Base-by-base conservation (phyloP, 106 monocot genomes). In the Dendrobium nobile region DNA sequence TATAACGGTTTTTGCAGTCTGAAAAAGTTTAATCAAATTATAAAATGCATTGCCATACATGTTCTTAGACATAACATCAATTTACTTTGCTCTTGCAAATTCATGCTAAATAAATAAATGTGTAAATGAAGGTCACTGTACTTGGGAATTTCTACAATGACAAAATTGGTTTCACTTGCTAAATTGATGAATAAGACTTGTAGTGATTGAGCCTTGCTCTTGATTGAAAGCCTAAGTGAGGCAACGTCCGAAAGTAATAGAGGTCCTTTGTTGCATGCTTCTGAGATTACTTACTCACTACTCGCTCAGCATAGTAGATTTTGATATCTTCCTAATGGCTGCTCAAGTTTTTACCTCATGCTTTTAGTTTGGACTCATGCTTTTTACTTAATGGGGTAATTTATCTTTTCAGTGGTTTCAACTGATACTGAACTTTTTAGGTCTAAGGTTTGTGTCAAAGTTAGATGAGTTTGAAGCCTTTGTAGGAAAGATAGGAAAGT, bases 391-490 rank as follows among this genome's bases (percentile, higher is more conserved):
- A 18, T 27, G 15, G 24, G 76, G 26, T 26, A 41, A 51, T 48
- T 26, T 76, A 3, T 76, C 2, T 76, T 76, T 76, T 76, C 15
- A 20, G 0, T 76, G 47, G 76, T 24, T 48, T 76, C 7, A 16
- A 70, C 37, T 85, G 59, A 81, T 78, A 22, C 20, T 18, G 41
- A 54, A 22, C 81, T 75, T 47, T 88, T 59, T 81, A 99, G 99
- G 93, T 77, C 44, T 90, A 19, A 68, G n/a, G 41, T 99, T 93
- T 82, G 84, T 89, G 79, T 99, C 99, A 43, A 99, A 99, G 81
- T 83, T 99, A 82, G 99, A 99, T 78, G 95, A 99, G 79, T 99
- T 99, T 86, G 93, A 91, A 77, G 82, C 22, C 73, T 99, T 99
- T 86, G 76, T 91, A 10, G 90, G 91, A 45, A 89, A 85, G 77